Evolutionary conservation across 1,284 basidiomycete genomes (phyloP).

Genomic region (Ceratobasidium sp.): DNA sequence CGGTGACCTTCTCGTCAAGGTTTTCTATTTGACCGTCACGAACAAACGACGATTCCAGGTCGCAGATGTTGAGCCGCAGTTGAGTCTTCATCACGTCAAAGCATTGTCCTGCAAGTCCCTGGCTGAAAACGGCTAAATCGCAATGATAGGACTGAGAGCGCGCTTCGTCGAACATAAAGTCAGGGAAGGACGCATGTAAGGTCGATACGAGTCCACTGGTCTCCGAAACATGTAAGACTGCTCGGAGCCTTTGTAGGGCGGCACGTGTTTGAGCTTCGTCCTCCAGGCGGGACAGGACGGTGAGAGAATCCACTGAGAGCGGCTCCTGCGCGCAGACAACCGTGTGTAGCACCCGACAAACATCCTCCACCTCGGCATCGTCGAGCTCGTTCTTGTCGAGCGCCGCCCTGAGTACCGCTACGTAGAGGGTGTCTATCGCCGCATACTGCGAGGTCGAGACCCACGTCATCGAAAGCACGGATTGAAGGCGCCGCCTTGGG

Average conservation of each 20-base stretch:
- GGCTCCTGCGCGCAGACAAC: slow-evolving; percentile 18
- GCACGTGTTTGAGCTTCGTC: neutral
- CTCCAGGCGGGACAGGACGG: neutral
- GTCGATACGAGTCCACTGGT: neutral
- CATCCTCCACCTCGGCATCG: neutral
- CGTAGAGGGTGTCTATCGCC: neutral
- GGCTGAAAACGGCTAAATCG: neutral
- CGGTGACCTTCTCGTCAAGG: neutral
- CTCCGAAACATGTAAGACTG: too few species aligned
- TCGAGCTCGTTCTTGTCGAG: neutral
- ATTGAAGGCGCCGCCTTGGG: neutral
- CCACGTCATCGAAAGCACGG: neutral
- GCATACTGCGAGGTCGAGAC: neutral
- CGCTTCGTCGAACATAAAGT: neutral
- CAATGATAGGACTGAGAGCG: neutral
- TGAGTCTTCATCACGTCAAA: neutral
- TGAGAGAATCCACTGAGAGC: neutral
- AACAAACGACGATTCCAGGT: neutral
- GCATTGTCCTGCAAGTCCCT: neutral
- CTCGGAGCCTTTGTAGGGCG: neutral
- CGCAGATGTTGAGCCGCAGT: neutral
- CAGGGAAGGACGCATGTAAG: slow-evolving; percentile 7
- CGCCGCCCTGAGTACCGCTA: neutral
- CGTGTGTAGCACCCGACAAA: neutral
- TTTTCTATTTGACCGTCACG: neutral